These are phyloP conservation scores for Neurospora pannonica DNA, from an alignment of 495 filamentous ascomycete genomes.

Conservation along the genomic window DNA sequence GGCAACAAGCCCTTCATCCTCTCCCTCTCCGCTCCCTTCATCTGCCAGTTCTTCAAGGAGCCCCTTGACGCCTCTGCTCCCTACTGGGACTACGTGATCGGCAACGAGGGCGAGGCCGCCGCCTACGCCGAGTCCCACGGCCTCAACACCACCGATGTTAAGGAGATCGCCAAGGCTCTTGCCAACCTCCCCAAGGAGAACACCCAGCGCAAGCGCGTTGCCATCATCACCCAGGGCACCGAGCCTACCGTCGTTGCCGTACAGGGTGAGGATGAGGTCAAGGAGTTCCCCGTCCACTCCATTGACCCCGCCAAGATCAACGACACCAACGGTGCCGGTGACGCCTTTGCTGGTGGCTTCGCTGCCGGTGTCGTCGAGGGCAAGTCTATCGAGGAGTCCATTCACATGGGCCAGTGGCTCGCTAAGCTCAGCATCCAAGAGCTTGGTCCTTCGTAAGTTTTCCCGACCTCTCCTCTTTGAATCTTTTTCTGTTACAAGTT, in stretches of 20 bases:
- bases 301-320: constrained; percentile 68
- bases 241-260: constrained; percentile 75
- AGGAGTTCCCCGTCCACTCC: constrained; percentile 69
- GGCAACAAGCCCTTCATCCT: constrained; percentile 89
- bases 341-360: constrained; percentile 95
- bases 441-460: constrained; percentile 83
- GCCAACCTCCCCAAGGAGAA: constrained; percentile 89
- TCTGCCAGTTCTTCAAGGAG: constrained; percentile 95
- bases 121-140: constrained; percentile 75
- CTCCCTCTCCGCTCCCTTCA: constrained; percentile 89
- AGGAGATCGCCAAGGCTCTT: constrained; percentile 78
- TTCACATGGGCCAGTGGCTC: constrained; percentile 94
- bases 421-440: constrained; percentile 87
- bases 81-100: constrained; percentile 94
- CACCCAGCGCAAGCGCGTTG: constrained; percentile 63
- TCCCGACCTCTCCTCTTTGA: no score
- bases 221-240: constrained; percentile 90
- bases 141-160: constrained; percentile 62
- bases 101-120: constrained; percentile 90
- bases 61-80: constrained; percentile 71
- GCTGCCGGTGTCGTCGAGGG: constrained; percentile 78
- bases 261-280: constrained; percentile 57
- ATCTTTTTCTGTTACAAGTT: no score
- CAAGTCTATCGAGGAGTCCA: constrained; percentile 59
- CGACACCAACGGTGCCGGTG: constrained; percentile 95